Conservation (phyloP, 257 asterid genomes). For the Cynanchum wilfordii region DNA sequence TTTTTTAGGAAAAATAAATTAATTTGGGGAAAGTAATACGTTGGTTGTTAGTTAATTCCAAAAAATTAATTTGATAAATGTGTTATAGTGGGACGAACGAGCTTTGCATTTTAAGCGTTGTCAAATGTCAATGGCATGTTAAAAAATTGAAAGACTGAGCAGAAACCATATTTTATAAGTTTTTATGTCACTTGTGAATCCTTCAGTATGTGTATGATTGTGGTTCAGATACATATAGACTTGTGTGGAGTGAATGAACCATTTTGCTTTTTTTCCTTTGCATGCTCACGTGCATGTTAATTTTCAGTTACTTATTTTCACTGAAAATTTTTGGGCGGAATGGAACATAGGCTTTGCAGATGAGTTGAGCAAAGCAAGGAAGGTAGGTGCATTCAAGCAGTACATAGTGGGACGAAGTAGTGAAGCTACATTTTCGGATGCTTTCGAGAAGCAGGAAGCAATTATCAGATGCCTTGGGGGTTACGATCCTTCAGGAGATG, state of each 20-base stretch:
- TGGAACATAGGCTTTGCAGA: conserved; percentile 62
- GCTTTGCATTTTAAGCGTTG: background rate
- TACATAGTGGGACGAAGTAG: conserved; percentile 69
- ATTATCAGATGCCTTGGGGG: conserved; percentile 68
- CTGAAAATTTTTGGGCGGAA: background rate
- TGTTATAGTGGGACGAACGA: background rate
- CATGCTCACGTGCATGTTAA: background rate
- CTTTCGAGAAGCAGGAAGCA: conserved; percentile 79
- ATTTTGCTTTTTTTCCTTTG: background rate
- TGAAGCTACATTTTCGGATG: conserved; percentile 61
- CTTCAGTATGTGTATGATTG: background rate
- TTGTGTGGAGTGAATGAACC: background rate
- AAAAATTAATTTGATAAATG: background rate
- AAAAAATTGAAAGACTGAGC: background rate
- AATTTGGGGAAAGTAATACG: background rate
- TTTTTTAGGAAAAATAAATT: background rate
- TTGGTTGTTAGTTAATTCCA: background rate
- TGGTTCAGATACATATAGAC: background rate
- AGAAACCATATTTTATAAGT: background rate
- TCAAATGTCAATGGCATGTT: background rate
- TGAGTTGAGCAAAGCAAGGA: conserved; percentile 75
- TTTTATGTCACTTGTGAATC: background rate
- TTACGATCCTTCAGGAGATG: conserved; percentile 82
- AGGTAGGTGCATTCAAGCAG: conserved; percentile 58
- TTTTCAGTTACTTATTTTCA: background rate